Evolutionary conservation across 225 moss, liverwort and hornwort genomes (phyloP).

Genomic region (Climacium dendroides): DNA sequence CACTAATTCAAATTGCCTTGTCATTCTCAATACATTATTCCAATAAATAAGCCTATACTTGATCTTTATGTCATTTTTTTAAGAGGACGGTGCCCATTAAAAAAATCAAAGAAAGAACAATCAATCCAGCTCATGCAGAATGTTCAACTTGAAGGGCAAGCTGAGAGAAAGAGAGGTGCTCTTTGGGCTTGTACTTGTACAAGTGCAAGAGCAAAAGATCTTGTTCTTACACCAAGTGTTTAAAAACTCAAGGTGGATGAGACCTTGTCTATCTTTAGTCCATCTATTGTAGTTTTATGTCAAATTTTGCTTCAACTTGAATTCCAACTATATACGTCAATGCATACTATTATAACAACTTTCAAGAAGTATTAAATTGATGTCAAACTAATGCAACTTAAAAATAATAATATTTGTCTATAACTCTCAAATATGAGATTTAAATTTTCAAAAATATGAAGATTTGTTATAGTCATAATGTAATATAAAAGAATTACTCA

Average conservation of each 20-base stretch:
- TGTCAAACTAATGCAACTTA: background rate
- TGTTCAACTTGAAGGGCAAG: no score
- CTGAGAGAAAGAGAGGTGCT: no score
- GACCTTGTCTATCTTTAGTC: no score
- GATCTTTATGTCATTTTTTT: background rate
- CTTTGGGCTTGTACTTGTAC: no score
- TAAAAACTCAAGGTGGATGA: no score
- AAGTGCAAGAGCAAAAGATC: no score
- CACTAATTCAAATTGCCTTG: background rate
- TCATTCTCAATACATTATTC: fast-evolving
- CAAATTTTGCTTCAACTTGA: background rate
- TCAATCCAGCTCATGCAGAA: no score
- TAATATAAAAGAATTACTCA: background rate
- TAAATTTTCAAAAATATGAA: background rate
- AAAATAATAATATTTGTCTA: background rate
- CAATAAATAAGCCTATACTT: background rate
- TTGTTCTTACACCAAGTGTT: no score
- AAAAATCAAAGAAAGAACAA: no score
- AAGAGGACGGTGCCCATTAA: no score
- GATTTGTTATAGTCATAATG: background rate
- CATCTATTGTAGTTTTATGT: no score
- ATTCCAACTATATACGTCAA: background rate
- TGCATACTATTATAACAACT: background rate
- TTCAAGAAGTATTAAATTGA: background rate
- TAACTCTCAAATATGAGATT: background rate